Percentiles rank a stretch among this genome's conserved stretches.
Conservation (phyloP, 2,329 filamentous ascomycete genomes). For the Geosmithia morbida region DNA sequence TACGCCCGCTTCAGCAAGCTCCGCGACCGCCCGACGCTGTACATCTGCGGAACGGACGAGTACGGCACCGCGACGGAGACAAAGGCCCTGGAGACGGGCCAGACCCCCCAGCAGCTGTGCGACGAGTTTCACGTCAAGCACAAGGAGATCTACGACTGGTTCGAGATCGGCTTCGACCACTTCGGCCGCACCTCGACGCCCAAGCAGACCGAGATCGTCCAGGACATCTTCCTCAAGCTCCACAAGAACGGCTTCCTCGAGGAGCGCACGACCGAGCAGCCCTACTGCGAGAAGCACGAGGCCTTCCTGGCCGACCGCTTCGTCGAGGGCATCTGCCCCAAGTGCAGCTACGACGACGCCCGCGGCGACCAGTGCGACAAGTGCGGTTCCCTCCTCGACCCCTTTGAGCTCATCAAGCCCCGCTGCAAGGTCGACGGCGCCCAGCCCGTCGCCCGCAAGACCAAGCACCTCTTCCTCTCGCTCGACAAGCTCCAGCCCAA, state of each 20-base stretch:
- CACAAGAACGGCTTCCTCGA: slow-evolving; percentile 78
- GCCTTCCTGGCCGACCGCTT: slow-evolving; percentile 77
- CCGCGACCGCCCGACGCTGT: slow-evolving; percentile 66
- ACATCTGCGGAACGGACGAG: slow-evolving; percentile 78
- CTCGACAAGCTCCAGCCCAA: slow-evolving; percentile 70
- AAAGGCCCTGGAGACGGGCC: slow-evolving; percentile 77
- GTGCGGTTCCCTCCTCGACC: slow-evolving; percentile 59
- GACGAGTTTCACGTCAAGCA: slow-evolving; percentile 87
- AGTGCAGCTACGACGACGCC: slow-evolving; percentile 58
- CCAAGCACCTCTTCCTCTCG: slow-evolving; percentile 82
- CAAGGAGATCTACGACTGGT: slow-evolving; percentile 89
- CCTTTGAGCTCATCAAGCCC: slow-evolving; percentile 66
- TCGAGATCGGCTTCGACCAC: slow-evolving; percentile 86
- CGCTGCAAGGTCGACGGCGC: slow-evolving; percentile 84
- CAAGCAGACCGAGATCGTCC: slow-evolving; percentile 84
- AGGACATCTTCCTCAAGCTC: slow-evolving; percentile 80
- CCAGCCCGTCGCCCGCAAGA: slow-evolving; percentile 63
- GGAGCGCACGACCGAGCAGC: slow-evolving; percentile 76
- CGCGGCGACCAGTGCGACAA: slow-evolving; percentile 63
- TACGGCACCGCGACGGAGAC: slow-evolving; percentile 95
- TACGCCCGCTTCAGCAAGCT: slow-evolving; percentile 72
- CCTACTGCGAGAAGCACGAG: slow-evolving; percentile 70
- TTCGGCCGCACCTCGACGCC: slow-evolving; percentile 86
- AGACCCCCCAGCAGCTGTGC: slow-evolving; percentile 73
- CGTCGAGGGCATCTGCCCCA: slow-evolving; percentile 65